Base-by-base conservation (phyloP, 441 rosid genomes). In the Populus trichocarpa region DNA sequence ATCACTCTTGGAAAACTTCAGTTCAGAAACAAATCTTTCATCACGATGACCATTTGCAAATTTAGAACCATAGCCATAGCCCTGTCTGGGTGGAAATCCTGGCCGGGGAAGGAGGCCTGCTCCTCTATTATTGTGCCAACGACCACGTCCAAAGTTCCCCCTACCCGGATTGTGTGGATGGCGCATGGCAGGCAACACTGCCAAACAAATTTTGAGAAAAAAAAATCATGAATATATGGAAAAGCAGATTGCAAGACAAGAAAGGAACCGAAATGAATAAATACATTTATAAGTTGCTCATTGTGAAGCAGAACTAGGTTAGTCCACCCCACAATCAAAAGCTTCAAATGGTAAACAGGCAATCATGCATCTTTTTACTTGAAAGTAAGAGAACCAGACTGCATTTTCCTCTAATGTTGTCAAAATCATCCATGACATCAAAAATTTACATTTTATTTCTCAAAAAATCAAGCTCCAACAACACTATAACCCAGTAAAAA, bases 91-190 rank as follows among this genome's bases (percentile, higher is more conserved):
- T 73, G 93, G 96, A 83, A 80, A 90, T 61, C 93, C 95, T 50
- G 97, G 99, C 38, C 97, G 91, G 35, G 97, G 97, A 83, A 96
- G 98, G 71, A 92, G 86, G 75, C 98, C 98, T 23, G 92, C 86
- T 81, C 98, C 99, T 85, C 98, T 91, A 84, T 88, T 94, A 79
- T 90, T 92, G 64, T 74, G 88, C 99, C 98, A 91, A 32, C 96
- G 96, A 53, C 96, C 97, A 72, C 94, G 95, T 72, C 97, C 96
- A 80, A 78, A 87, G 57, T 76, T 83, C 71, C 93, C 95, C 86
- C 97, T 87, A 42, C 91, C 89, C 6, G 83, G 92, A 85, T 86
- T 86, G 61, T 85, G 88, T 70, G 75, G 83, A 75, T 79, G 86
- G 75, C 90, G 90, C 67, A 86, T 74, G 69, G 79, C 86, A 68